Conservation (phyloP, 106 monocot genomes). For the Acanthochlamys bracteata region DNA sequence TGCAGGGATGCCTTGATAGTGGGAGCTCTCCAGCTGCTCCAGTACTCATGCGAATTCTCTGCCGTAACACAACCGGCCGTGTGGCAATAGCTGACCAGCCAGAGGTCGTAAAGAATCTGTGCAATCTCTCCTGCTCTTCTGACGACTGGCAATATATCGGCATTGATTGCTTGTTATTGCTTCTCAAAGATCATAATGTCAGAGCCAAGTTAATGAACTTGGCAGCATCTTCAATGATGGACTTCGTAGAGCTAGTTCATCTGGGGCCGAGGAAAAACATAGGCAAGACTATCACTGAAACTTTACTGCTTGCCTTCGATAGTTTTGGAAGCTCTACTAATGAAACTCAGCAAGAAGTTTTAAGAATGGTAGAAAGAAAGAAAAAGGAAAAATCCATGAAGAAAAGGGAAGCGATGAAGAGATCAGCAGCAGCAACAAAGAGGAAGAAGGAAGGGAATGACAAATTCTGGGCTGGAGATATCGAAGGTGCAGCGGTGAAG, state of each 20-base stretch:
- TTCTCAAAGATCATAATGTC: slow-evolving; percentile 27
- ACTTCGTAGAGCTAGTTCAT: slow-evolving; percentile 40
- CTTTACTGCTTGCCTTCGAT: slow-evolving; percentile 15
- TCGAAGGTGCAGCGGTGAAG: slow-evolving; percentile 24
- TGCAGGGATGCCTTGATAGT: slow-evolving; percentile 44
- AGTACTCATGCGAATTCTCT: slow-evolving; percentile 56
- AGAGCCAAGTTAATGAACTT: slow-evolving; percentile 10
- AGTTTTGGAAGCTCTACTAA: neutral
- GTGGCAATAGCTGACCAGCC: slow-evolving; percentile 19
- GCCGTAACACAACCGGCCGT: slow-evolving; percentile 39
- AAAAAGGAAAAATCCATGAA: slow-evolving; percentile 26
- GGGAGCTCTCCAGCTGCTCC: slow-evolving; percentile 53
- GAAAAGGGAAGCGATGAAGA: slow-evolving; percentile 12
- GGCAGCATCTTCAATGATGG: slow-evolving; percentile 26
- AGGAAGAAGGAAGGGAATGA: slow-evolving; percentile 51
- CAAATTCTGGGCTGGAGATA: slow-evolving; percentile 32
- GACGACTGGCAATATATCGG: slow-evolving; percentile 85
- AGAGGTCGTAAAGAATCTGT: slow-evolving; percentile 36
- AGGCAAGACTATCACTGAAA: slow-evolving; percentile 30
- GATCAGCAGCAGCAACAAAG: neutral
- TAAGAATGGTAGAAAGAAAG: slow-evolving; percentile 31
- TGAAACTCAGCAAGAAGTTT: slow-evolving; percentile 8
- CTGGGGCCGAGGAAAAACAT: slow-evolving; percentile 32
- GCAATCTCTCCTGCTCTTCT: slow-evolving; percentile 53
- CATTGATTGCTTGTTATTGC: slow-evolving; percentile 55